Percentiles rank a stretch among this genome's conserved stretches.
phyloP scores from a whole-genome alignment of 164 flowering plant species.

The Paratinospora sagittata region DNA sequence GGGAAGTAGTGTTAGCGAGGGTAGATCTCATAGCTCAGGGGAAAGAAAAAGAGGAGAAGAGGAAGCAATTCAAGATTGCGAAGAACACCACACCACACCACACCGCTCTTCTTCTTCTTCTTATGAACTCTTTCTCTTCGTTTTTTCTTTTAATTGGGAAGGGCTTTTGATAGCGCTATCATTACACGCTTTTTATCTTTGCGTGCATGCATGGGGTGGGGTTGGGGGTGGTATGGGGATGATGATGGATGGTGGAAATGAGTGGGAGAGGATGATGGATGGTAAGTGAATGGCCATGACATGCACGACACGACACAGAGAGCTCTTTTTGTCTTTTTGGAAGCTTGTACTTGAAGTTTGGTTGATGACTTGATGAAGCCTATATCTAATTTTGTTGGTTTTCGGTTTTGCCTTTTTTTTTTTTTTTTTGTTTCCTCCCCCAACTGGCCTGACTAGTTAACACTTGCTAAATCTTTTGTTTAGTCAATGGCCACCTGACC shows the following conservation, averaged over 20 bases:
- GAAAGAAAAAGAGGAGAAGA: neutral
- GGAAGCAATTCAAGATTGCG: neutral
- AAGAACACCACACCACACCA: too few species aligned
- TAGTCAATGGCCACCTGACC: neutral
- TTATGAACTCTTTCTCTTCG: neutral
- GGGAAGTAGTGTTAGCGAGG: slow-evolving; percentile 19
- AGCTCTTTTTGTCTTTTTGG: slow-evolving; percentile 8
- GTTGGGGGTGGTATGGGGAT: slow-evolving; percentile 11
- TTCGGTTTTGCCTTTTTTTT: too few species aligned
- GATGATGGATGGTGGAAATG: too few species aligned
- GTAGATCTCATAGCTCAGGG: slow-evolving; percentile 42
- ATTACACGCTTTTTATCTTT: slow-evolving; percentile 48
- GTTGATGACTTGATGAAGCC: too few species aligned
- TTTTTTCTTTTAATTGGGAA: neutral
- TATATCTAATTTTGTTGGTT: neutral
- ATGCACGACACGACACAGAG: slow-evolving; percentile 9
- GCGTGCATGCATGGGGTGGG: slow-evolving; percentile 25
- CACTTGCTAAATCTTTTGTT: neutral
- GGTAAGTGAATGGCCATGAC: neutral
- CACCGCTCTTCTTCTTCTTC: neutral
- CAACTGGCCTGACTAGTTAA: too few species aligned
- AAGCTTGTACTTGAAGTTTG: slow-evolving; percentile 21
- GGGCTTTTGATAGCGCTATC: slow-evolving; percentile 43
- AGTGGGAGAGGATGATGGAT: too few species aligned
- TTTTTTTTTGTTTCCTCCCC: too few species aligned